Evolutionary conservation across 345 rosid species (phyloP).

Genomic region (Litchi chinensis): DNA sequence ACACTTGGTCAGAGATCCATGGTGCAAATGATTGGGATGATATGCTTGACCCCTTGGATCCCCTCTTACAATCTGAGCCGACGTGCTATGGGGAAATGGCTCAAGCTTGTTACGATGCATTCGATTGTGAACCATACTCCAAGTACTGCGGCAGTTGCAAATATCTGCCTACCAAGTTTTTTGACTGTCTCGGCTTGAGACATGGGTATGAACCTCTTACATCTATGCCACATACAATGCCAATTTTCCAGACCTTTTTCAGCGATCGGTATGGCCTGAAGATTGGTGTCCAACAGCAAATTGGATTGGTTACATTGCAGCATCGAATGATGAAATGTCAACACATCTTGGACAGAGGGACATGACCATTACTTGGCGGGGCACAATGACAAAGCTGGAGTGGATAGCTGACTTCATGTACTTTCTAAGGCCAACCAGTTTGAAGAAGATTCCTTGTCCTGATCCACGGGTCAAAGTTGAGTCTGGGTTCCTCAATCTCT

Average conservation of each 20-base stretch:
- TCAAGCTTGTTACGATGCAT: too few relatives aligned
- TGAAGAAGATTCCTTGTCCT: conserved; percentile 16
- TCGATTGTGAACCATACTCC: too few relatives aligned
- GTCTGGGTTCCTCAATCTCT: conserved; percentile 34
- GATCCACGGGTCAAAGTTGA: conserved; percentile 25
- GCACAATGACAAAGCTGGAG: conserved; percentile 31
- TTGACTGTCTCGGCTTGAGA: too few relatives aligned
- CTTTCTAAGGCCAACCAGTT: conserved; percentile 17
- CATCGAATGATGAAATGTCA: conserved; percentile 27
- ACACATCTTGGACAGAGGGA: conserved; percentile 27
- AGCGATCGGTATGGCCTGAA: conserved; percentile 21
- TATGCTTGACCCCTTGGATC: too few relatives aligned
- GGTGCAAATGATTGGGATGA: too few relatives aligned
- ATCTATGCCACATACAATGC: conserved; percentile 29
- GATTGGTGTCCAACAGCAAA: conserved; percentile 28
- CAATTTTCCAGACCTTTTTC: conserved; percentile 22
- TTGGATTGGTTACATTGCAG: conserved; percentile 30
- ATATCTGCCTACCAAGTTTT: too few relatives aligned
- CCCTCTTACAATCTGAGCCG: too few relatives aligned
- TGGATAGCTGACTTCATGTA: conserved; percentile 33
- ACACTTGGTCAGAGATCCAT: too few relatives aligned
- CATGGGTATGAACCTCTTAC: conserved; percentile 22
- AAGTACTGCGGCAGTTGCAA: too few relatives aligned
- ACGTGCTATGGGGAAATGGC: too few relatives aligned
- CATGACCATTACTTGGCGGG: conserved; percentile 31